phyloP scores from a whole-genome alignment of 345 rosid genomes.

The Limnanthes douglasii region DNA sequence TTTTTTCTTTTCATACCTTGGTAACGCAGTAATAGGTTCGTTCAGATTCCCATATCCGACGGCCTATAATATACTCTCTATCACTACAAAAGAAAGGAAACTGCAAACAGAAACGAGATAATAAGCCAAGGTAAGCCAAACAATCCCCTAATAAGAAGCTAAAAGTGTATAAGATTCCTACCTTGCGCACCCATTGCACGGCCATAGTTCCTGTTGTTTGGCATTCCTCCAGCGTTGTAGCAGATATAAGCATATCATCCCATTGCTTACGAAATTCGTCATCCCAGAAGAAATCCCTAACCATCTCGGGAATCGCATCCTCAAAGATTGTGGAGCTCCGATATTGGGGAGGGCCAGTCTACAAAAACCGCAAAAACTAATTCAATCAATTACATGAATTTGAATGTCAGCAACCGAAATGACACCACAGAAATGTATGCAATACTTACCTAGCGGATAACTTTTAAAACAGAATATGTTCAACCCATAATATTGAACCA shows the following conservation, averaged over 20 bases:
- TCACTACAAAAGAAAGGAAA: conserved; percentile 99
- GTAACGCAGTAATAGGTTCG: conserved; percentile 71
- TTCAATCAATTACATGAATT: conserved; percentile 10
- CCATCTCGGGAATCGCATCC: conserved; percentile 76
- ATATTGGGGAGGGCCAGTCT: conserved; percentile 88
- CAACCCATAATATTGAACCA: not conserved
- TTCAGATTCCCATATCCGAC: conserved; percentile 90
- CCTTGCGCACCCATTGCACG: conserved; percentile 96
- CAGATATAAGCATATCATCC: conserved; percentile 76
- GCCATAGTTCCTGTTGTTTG: conserved; percentile 62
- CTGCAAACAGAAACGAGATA: conserved; percentile 23
- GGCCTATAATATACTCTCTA: conserved; percentile 86
- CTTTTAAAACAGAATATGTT: not conserved
- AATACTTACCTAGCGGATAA: no score
- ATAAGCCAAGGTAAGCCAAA: conserved; percentile 2
- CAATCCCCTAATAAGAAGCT: conserved; percentile 1
- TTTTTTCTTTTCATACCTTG: conserved; percentile 31
- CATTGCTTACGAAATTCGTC: conserved; percentile 69
- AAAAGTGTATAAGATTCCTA: conserved; percentile 8
- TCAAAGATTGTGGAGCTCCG: conserved; percentile 79
- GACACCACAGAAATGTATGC: no score
- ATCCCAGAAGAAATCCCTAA: conserved; percentile 97
- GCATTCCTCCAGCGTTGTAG: conserved; percentile 54
- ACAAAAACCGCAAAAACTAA: conserved; percentile 7
- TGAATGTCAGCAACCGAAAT: no score